Conservation (phyloP, 192 early-diverging fungal species). For the Coemansia sp. region DNA sequence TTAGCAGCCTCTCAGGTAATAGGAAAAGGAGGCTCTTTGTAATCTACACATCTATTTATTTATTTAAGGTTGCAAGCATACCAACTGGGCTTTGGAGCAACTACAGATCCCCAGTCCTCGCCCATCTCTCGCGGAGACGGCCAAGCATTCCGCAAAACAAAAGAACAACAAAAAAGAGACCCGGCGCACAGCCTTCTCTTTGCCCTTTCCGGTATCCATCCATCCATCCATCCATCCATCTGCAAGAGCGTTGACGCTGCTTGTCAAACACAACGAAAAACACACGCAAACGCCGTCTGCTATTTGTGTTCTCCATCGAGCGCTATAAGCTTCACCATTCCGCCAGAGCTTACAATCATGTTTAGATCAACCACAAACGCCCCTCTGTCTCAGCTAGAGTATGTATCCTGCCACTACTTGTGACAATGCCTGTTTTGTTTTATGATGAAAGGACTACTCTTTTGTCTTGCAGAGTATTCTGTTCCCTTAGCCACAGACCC, state of each 20-base stretch:
- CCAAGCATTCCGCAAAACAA: background rate
- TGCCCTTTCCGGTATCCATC: background rate
- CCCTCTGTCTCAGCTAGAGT: conserved; percentile 23
- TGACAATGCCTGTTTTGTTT: background rate
- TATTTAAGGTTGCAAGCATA: background rate
- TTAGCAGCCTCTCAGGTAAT: background rate
- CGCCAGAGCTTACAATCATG: conserved; percentile 6
- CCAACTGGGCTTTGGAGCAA: background rate
- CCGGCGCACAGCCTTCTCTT: background rate
- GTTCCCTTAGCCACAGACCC: background rate
- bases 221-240: too few species aligned
- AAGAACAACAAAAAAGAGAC: background rate
- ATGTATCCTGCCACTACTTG: conserved; percentile 9
- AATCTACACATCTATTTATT: background rate
- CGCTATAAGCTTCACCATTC: background rate
- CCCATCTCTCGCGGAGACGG: background rate
- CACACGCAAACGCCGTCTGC: background rate
- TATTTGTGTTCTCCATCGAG: background rate
- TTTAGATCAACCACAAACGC: conserved; percentile 14
- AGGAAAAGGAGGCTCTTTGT: conserved; percentile 4
- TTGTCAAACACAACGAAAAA: background rate
- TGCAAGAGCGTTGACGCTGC: conserved; percentile 3
- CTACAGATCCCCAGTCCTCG: background rate
- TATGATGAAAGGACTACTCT: too few species aligned
- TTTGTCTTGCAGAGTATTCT: background rate